Base-by-base conservation (phyloP, 2,329 filamentous ascomycete genomes). In the Diplodia seriata region DNA sequence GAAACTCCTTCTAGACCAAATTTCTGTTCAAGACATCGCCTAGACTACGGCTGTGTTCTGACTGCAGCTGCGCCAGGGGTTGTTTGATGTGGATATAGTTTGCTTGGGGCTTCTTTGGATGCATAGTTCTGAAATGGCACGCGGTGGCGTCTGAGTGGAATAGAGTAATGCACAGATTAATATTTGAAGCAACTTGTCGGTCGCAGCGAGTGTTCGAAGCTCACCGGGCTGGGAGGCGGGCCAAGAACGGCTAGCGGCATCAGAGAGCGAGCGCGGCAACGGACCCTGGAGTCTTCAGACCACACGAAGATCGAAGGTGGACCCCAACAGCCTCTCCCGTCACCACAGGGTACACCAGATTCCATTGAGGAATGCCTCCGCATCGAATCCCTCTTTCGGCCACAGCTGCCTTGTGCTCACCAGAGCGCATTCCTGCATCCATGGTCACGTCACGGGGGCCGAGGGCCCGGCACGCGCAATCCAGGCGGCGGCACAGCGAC, bases 221-320 rank as follows among this genome's bases (percentile, higher is more conserved):
- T 31, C 36, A 47, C 55, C 55, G 26, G 36, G 31, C 8, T 23
- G 29, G 18, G 3, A 26, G 36, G 29, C 14, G 31, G 43, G 29
- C 64, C 64, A 57, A 66, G 40, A 66, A 40, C 33, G 54, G 64
- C 40, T 67, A 67, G 64, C 56, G 56, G 56, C 49, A 36, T 33
- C 43, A 20, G 18, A 20, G 26, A 26, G 43, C 38, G 15, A 43
- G 66, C 20, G 43, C 40, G 43, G 29, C 66, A 15, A 5, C 29
- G 31, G 55, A 55, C 68, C 63, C 71, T 71, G 67, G 74, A 73
- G 47, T 72, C 73, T 54, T 62, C 69, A 43, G 57, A 57, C 55
- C 57, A 63, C 59, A 26, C 26, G 26, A 65, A 59, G 50, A 67
- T 53, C 55, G 47, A 38, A 57, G 64, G 11, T 43, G 64, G 40